A percentile compares a stretch with the other conserved stretches of the same genome.
Evolutionary conservation across 73 alveolate species (phyloP).

Genomic region (Stentor coeruleus): DNA sequence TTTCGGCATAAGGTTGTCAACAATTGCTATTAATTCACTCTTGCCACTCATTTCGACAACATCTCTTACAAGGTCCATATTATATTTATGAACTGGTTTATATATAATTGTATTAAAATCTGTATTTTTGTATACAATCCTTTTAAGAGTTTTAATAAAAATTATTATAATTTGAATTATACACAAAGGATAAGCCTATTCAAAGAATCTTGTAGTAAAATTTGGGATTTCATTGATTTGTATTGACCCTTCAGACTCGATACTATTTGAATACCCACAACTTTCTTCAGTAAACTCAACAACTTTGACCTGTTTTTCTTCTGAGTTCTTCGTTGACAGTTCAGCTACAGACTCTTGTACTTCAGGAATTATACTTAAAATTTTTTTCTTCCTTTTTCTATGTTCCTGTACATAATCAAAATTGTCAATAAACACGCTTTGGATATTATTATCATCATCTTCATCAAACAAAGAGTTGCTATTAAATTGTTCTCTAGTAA

Average conservation of each 20-base stretch:
- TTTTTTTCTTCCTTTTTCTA: not conserved
- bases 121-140: no score
- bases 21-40: not conserved
- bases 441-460: not conserved
- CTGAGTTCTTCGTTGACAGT: not conserved
- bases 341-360: not conserved
- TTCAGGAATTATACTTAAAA: not conserved
- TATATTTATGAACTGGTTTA: no score
- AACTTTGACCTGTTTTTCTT: not conserved
- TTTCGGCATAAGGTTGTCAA: not conserved
- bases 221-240: not conserved
- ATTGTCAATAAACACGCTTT: no score
- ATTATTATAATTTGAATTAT: no score
- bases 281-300: not conserved
- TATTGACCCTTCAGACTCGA: not conserved
- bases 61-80: not conserved
- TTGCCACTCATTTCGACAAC: not conserved
- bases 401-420: not conserved
- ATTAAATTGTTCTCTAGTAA: not conserved
- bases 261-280: not conserved
- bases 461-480: not conserved
- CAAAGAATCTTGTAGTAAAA: not conserved
- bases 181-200: no score
- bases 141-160: no score
- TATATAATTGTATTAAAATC: no score